Evolutionary conservation across 2,329 filamentous ascomycete genomes (phyloP).

Genomic region (Berkeleyomyces rouxiae): DNA sequence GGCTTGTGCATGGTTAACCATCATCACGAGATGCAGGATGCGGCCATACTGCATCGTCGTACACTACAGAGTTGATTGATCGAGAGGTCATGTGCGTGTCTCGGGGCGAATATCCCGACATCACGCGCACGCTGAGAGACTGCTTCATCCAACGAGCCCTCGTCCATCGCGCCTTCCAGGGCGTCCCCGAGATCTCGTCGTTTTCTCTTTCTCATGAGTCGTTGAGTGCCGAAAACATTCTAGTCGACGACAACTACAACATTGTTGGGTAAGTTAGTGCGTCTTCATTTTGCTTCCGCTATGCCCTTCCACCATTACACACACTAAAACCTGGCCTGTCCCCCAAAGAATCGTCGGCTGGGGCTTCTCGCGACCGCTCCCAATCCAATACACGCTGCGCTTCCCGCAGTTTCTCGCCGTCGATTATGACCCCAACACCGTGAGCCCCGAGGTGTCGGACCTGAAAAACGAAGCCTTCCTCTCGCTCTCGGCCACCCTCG

Average conservation of each 20-base stretch:
- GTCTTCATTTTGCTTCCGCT: neutral
- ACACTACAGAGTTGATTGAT: slow-evolving; percentile 9
- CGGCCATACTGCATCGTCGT: slow-evolving; percentile 6
- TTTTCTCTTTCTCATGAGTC: slow-evolving; percentile 11
- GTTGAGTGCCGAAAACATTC: slow-evolving; percentile 7
- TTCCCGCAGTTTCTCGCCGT: slow-evolving; percentile 10
- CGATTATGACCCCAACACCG: neutral
- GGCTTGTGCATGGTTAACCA: neutral
- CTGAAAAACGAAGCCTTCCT: neutral
- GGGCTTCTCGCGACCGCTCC: slow-evolving; percentile 7
- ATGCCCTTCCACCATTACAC: neutral
- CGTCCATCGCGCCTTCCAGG: slow-evolving; percentile 6
- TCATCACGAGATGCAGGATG: neutral
- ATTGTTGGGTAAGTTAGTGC: neutral
- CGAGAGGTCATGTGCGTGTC: slow-evolving; percentile 1
- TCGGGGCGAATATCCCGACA: neutral
- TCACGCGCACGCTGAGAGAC: slow-evolving; percentile 4
- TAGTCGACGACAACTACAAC: slow-evolving; percentile 9
- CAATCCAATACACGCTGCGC: slow-evolving; percentile 9
- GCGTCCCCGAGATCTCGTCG: slow-evolving; percentile 3
- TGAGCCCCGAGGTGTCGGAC: neutral
- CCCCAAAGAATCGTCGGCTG: slow-evolving; percentile 8
- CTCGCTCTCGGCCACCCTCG: neutral
- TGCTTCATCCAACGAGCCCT: slow-evolving; percentile 5
- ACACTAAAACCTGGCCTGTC: neutral